Conservation (phyloP, 306 rosid species). For the Cyamopsis tetragonoloba region DNA sequence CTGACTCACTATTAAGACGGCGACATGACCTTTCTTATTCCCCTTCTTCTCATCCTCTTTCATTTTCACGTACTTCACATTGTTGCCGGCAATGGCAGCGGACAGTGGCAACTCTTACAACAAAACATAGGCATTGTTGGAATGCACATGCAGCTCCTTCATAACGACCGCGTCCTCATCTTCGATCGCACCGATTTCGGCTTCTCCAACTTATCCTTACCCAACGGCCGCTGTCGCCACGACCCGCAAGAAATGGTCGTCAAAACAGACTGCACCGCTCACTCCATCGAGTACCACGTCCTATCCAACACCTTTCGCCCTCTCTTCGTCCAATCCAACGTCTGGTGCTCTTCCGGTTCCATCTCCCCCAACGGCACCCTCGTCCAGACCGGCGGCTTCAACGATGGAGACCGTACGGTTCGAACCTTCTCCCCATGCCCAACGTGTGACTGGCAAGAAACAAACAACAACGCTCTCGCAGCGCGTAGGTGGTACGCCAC, state of each 20-base stretch:
- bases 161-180: conserved; percentile 63
- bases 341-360: conserved; percentile 82
- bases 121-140: conserved; percentile 68
- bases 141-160: conserved; percentile 94
- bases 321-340: conserved; percentile 50
- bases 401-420: conserved; percentile 48
- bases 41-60: background rate
- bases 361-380: conserved; percentile 44
- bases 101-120: conserved; percentile 54
- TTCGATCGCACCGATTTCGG: conserved; percentile 90
- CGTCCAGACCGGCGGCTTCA: conserved; percentile 72
- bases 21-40: background rate
- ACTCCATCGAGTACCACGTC: conserved; percentile 71
- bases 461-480: background rate
- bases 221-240: conserved; percentile 45
- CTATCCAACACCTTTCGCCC: conserved; percentile 51
- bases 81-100: conserved; percentile 5
- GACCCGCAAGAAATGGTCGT: conserved; percentile 36
- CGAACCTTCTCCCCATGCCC: conserved; percentile 46
- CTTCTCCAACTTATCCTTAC: conserved; percentile 44
- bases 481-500: conserved; percentile 70
- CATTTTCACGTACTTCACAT: background rate
- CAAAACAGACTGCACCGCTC: conserved; percentile 74
- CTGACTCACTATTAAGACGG: too few relatives aligned
- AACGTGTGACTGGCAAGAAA: conserved; percentile 62